Conservation (phyloP, 495 filamentous ascomycete genomes). For the Penicillium odoratum region DNA sequence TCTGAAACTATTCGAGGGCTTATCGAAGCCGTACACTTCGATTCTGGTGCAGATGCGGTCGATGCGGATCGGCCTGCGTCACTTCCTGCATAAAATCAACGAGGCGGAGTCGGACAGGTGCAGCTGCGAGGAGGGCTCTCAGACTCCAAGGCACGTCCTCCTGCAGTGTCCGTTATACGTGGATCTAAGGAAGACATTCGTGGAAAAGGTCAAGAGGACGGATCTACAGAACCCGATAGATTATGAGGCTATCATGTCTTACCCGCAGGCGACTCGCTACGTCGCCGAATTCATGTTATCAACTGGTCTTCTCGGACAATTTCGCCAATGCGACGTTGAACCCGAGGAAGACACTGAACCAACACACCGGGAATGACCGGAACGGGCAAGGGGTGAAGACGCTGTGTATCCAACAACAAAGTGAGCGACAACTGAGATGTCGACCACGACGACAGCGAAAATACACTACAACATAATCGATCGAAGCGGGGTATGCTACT, state of each 20-base stretch:
- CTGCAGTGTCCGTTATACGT: background rate
- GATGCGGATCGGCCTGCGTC: no score
- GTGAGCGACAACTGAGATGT: background rate
- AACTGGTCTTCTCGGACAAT: constrained; percentile 10
- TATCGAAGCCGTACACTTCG: no score
- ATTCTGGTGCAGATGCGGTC: no score
- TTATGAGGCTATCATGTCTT: background rate
- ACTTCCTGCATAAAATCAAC: no score
- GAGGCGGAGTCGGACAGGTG: background rate
- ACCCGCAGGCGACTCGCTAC: constrained; percentile 6
- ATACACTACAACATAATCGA: background rate
- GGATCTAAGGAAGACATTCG: background rate
- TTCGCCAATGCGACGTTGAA: background rate
- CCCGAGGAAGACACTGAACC: background rate
- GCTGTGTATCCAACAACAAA: background rate
- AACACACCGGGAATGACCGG: background rate
- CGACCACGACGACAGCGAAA: background rate
- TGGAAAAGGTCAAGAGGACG: background rate
- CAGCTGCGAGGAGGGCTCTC: background rate
- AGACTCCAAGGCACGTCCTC: background rate
- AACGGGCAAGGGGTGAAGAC: background rate
- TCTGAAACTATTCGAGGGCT: no score
- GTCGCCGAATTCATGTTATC: constrained; percentile 10
- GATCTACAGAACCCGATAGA: background rate
- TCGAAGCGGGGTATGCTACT: no score